Evolutionary conservation across 2,329 filamentous ascomycete species (phyloP).

Genomic region (Venturia asperata): DNA sequence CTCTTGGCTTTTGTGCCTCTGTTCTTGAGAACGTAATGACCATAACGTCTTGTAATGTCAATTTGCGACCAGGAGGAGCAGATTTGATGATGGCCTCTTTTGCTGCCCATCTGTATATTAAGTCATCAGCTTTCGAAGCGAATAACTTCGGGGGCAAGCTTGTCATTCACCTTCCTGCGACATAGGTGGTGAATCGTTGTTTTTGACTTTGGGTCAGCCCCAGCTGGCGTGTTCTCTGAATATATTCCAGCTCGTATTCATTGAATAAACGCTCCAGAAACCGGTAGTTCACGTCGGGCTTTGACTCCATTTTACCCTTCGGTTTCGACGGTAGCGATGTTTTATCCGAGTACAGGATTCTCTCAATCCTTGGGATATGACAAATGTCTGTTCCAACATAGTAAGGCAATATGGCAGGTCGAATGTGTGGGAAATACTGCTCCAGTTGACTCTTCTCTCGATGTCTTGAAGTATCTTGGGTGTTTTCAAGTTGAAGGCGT

Average conservation of each 20-base stretch:
- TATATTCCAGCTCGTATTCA: slow-evolving; percentile 21
- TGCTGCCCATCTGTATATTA: slow-evolving; percentile 38
- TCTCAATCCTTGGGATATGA: slow-evolving; percentile 56
- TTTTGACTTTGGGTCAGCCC: background rate
- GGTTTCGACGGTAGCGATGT: background rate
- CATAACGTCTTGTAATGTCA: background rate
- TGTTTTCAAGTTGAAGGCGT: background rate
- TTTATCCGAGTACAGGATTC: slow-evolving; percentile 41
- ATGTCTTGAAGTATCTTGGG: too few species aligned
- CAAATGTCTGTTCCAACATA: slow-evolving; percentile 75
- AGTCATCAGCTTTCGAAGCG: background rate
- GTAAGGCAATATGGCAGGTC: slow-evolving; percentile 58
- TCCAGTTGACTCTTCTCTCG: background rate
- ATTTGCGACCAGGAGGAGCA: slow-evolving; percentile 15
- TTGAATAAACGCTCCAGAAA: slow-evolving; percentile 1
- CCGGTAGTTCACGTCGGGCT: background rate
- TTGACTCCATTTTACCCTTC: background rate
- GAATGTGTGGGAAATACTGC: slow-evolving; percentile 20
- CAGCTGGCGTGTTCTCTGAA: background rate
- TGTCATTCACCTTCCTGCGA: slow-evolving; percentile 32
- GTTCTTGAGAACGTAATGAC: background rate
- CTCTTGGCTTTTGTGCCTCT: background rate
- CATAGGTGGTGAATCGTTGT: slow-evolving; percentile 7
- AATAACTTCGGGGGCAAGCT: background rate
- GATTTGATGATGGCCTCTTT: slow-evolving; percentile 46